phyloP scores from a whole-genome alignment of 768 basidiomycete genomes.

The Agrocybe chaxingu region DNA sequence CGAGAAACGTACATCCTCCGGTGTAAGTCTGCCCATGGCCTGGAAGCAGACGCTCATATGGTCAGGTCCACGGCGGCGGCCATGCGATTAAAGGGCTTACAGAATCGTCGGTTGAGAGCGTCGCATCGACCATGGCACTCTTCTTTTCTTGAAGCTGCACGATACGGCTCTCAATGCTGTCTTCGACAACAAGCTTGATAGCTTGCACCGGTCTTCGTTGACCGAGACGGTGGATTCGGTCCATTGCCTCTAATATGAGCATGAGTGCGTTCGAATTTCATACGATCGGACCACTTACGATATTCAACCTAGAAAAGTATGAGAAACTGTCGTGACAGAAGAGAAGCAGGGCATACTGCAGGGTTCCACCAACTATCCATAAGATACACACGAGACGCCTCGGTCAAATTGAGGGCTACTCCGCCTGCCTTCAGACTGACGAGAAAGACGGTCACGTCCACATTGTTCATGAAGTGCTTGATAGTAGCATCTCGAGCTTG shows the following conservation, averaged over 20 bases:
- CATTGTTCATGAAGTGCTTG: slow-evolving; percentile 92
- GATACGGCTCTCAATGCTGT: slow-evolving; percentile 94
- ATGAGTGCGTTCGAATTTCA: not conserved
- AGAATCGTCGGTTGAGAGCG: slow-evolving; percentile 77
- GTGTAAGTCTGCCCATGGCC: slow-evolving; percentile 93
- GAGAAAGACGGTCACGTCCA: slow-evolving; percentile 95
- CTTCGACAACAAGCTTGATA: slow-evolving; percentile 92
- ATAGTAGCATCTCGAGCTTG: slow-evolving; percentile 94
- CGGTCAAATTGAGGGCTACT: slow-evolving; percentile 85
- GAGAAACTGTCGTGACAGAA: not conserved
- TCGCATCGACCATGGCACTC: slow-evolving; percentile 90
- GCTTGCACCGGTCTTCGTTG: slow-evolving; percentile 91
- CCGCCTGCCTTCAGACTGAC: slow-evolving; percentile 96
- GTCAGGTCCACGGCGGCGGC: not conserved
- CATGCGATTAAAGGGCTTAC: slow-evolving; percentile 32
- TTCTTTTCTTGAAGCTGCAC: slow-evolving; percentile 92
- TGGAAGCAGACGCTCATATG: slow-evolving; percentile 23
- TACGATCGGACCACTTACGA: slow-evolving; percentile 45
- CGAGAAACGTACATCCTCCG: slow-evolving; percentile 59
- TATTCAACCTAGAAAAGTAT: slow-evolving; percentile 58
- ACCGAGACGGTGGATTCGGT: slow-evolving; percentile 95
- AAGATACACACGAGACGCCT: slow-evolving; percentile 90
- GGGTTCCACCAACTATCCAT: slow-evolving; percentile 99
- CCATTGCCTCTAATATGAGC: slow-evolving; percentile 78
- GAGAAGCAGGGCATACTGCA: slow-evolving; percentile 47